Base-by-base conservation (phyloP, 495 filamentous ascomycete genomes). In the Trichoderma reesei region DNA sequence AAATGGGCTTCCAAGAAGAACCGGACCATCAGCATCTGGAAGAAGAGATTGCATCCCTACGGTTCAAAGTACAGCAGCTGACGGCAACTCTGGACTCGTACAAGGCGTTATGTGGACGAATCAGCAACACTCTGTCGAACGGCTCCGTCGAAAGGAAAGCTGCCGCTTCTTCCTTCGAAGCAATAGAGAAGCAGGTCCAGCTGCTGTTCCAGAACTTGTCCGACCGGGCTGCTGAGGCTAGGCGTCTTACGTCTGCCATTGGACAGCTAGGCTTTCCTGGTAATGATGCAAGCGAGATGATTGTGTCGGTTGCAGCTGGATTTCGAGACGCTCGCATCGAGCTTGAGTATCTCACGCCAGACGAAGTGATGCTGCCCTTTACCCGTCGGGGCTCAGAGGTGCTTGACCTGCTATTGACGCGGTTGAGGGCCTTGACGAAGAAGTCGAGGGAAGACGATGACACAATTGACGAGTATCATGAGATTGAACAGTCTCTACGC, bases 281-380 rank as follows among this genome's bases (percentile, higher is more conserved):
- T 10, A 56, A 67, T 0, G 75, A 75, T 65, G 72, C 76, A 0
- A 67, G 77, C 18, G 82, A 83, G n/a, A 77, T 82, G 33, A 67
- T 90, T 7, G 59, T 72, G 0, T 75, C 81, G 1, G 80, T 90
- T 26, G 75, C 75, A 18, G 41, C 69, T 16, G 72, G 78, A 31
- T 85, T 90, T 72, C 83, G 87, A n/a, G 67, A 80, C n/a, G 86
- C 88, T 3, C 82, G 87, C 4, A 75, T 90, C 1, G 81, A 86
- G 34, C 78, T 90, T 6, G 88, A 90, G 66, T 83, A 84, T 67
- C 73, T 86, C 2, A 78, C 85, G 0, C 88, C 88, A 0, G 88
- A 87, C 4, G 88, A 90, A 68, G 64, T 75, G 14, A 63, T 72
- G 73, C 78, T 69, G 18, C 84, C 66, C 41, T 78, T 75, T 61